Base-by-base conservation (phyloP, 768 basidiomycete species). In the Kwoniella mangroviensis region DNA sequence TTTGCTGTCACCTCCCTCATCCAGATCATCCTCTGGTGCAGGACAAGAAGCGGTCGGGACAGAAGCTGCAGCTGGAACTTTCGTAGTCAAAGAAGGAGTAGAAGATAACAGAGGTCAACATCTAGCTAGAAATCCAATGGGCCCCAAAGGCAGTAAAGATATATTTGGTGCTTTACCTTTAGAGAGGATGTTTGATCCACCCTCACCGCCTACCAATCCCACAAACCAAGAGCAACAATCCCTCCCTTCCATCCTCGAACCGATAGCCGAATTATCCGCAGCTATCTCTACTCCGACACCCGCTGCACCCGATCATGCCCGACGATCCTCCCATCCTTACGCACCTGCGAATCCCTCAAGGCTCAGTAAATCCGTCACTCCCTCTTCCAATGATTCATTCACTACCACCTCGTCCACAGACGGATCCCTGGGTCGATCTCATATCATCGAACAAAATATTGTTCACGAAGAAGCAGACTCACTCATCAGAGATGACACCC, bases 181-280 rank as follows among this genome's bases (percentile, higher is more conserved):
- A 11, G 70, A 71, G 22, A 66, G 70, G 19, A 88, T 98, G 79
- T 98, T 98, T 85, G 92, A 95, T 71, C 94, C 94, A 9, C 94
- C 94, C 1, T 92, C 93, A 7, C 92, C 92, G 4, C 92, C 91
- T 5, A 70, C 64, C 62, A 34, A 51, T n/a, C 51, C 69, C 43
- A 65, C 45, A 10, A 13, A 62, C 41, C 80, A 83, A 78, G 84
- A 41, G 72, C 70, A 66, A 62, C 68, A 51, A 42, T 65, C 54
- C 41, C 53, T 40, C 3, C 26, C 63, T 53, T 42, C 63, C 3
- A 21, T 28, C 3, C 41, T 43, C 10, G 63, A 65, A 22, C 63
- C 40, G 10, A 65, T 81, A 40, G 57, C 69, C 12, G 52, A 43
- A 51, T 43, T 55, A 43, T 69, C 67, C 54, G 55, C 65, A 19